Base-by-base conservation (phyloP, 768 basidiomycete species). In the Mycena pura region DNA sequence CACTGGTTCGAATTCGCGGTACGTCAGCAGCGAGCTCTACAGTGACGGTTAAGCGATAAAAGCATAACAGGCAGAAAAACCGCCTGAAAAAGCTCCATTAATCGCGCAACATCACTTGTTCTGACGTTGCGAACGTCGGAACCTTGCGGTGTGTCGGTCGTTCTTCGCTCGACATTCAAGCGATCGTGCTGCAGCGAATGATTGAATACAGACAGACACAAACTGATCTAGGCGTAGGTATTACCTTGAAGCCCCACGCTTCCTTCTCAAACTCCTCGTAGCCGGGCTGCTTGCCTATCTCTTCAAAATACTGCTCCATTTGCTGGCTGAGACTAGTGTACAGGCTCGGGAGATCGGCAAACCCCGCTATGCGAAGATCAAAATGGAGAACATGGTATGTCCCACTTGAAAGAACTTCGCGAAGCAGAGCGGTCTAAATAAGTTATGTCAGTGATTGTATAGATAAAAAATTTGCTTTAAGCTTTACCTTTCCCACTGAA, bases 21-120 rank as follows among this genome's bases (percentile, higher is more conserved):
- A 92, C 65, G 84, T 87, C 28, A 91, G 70, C 13, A 92, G 83
- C 1, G 89, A 86, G 68, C 82, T 88, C 88, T 90, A 57, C 6
- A 34, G 19, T 28, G 21, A 48, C 7, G 53, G 4, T 57, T 2
- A 45, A 50, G 11, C 32, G 46, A 29, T 8, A 27, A 27, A 47
- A 11, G 21, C 4, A 31, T n/a, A 31, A 45, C 34, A 44, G n/a
- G 17, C 31, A 21, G 28, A 54, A 14, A 46, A 34, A 50, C 73
- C 56, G 84, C 90, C 76, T 93, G 92, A 69, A 93, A 92, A 3
- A 93, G 74, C 66, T 93, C 93, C 90, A 95, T 92, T 15, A 94
- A 77, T 19, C 91, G 81, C 7, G 92, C 90, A 38, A 94, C 78
- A 66, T 95, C 93, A 66, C 90, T 89, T 3, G 92, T 91, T 72